Evolutionary conservation across 2,329 filamentous ascomycete genomes (phyloP), one percentile per base, ranked within the genome.

Genomic region (Colletotrichum lentis): DNA sequence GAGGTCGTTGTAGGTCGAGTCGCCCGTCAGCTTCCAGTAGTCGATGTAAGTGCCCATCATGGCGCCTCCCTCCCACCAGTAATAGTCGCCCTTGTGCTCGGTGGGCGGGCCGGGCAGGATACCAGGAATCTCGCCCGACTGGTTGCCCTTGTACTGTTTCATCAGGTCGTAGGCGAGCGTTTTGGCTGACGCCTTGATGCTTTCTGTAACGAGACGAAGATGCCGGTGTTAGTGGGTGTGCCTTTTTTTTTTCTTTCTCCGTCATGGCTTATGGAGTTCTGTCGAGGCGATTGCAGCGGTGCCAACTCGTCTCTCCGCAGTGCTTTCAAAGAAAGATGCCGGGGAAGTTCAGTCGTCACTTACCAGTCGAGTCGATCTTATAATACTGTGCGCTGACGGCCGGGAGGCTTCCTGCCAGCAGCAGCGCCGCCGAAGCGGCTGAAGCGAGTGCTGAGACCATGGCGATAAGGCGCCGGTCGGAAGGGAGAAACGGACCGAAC

Each of bases 21-120:
- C 89, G 64, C 88, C 88, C 0, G 89, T 91, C 64, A 86, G 83
- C 70, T 89, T 85, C 86, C 88, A 90, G 76, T 92, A 92, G 77
- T 92, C 89, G 50, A 92, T 82, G 72, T 91, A 80, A 1, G 88
- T 86, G 70, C 89, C 87, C 83, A 90, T 91, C 79, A 93, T 82
- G 16, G 88, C 87, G 60, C 88, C 87, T 5, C 87, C 88, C 75
- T 92, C 88, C 90, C 90, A 93, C 90, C 90, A 93, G 81, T 91
- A 92, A 76, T 90, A 90, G 69, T 85, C 82, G 71, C 85, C 85
- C 71, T 78, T 71, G 74, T 75, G 70, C 39, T 75, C 74, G 1
- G 76, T 74, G 71, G 86, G 86, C 62, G 86, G 86, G 0, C 85
- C 86, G 1, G 86, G 85, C 12, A 88, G 76, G 72, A 87, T 87